Conservation (phyloP, 2,329 filamentous ascomycete species). For the Diaporthe sp. region DNA sequence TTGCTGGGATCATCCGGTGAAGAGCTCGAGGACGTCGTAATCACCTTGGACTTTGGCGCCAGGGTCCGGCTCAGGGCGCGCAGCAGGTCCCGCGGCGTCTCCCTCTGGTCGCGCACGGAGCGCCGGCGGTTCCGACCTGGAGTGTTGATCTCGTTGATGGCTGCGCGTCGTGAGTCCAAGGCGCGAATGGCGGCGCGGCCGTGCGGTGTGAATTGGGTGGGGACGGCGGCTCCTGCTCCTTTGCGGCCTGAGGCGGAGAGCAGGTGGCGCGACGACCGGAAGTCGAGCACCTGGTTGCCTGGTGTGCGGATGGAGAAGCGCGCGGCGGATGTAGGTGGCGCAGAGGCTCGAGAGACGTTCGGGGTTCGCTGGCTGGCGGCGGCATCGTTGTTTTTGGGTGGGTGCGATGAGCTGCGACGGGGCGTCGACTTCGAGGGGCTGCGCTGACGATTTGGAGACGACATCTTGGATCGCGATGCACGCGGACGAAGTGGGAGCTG, state of each 20-base stretch:
- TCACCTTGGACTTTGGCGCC: slow-evolving; percentile 60
- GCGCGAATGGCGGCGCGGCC: slow-evolving; percentile 70
- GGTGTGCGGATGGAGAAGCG: slow-evolving; percentile 58
- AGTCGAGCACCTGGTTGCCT: slow-evolving; percentile 48
- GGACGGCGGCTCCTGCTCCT: slow-evolving; percentile 46
- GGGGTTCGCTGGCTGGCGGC: slow-evolving; percentile 14
- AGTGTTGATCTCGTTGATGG: slow-evolving; percentile 70
- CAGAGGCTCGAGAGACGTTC: slow-evolving; percentile 36
- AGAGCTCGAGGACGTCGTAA: slow-evolving; percentile 58
- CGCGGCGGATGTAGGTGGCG: slow-evolving; percentile 54
- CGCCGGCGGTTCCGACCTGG: slow-evolving; percentile 70
- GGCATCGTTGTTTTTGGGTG: slow-evolving; percentile 1
- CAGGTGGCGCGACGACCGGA: slow-evolving; percentile 51
- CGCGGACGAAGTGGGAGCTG: slow-evolving; percentile 36
- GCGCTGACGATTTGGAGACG: slow-evolving; percentile 18
- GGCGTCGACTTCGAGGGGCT: slow-evolving; percentile 32
- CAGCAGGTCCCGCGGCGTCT: slow-evolving; percentile 67
- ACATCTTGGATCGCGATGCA: slow-evolving; percentile 31
- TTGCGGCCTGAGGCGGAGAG: slow-evolving; percentile 61
- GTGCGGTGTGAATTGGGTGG: slow-evolving; percentile 64
- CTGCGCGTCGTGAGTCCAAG: slow-evolving; percentile 69
- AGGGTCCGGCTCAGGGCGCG: slow-evolving; percentile 67
- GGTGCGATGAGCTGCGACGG: slow-evolving; percentile 38
- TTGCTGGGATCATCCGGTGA: slow-evolving; percentile 50
- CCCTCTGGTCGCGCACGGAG: slow-evolving; percentile 67